Conservation (phyloP, 2,329 filamentous ascomycete species). For the Sporothrix dimorphospora region DNA sequence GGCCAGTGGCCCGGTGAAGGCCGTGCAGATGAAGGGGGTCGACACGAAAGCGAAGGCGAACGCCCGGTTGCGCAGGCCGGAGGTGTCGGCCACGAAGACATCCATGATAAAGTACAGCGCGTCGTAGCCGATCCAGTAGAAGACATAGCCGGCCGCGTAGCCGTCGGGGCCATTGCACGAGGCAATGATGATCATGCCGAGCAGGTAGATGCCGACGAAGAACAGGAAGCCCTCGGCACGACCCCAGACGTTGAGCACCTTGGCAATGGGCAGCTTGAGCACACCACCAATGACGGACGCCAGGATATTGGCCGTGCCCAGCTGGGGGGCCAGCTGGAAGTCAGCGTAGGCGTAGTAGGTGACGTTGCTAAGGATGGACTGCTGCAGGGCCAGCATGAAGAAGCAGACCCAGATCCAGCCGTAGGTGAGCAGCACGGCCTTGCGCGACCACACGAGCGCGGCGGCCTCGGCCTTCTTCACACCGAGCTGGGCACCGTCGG, state of each 20-base stretch:
- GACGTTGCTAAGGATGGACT: conserved; percentile 46
- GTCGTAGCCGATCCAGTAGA: conserved; percentile 63
- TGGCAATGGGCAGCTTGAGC: conserved; percentile 67
- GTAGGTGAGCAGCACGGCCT: conserved; percentile 42
- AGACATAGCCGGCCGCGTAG: conserved; percentile 67
- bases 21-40: conserved; percentile 68
- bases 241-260: conserved; percentile 69
- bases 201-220: conserved; percentile 54
- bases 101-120: conserved; percentile 49
- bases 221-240: conserved; percentile 64
- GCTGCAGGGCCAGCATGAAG: conserved; percentile 45
- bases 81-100: conserved; percentile 70
- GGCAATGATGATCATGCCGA: conserved; percentile 67
- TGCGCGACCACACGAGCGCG: conserved; percentile 49
- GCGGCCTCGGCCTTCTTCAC: conserved; percentile 54
- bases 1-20: conserved; percentile 65
- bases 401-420: conserved; percentile 48
- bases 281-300: conserved; percentile 60
- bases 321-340: conserved; percentile 58
- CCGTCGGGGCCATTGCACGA: conserved; percentile 61
- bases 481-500: conserved; percentile 45
- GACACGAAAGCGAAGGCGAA: conserved; percentile 66
- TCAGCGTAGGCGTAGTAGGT: conserved; percentile 54
- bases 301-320: conserved; percentile 57
- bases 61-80: conserved; percentile 65